Evolutionary conservation across 305 asterid genomes (phyloP).

Genomic region (Fraxinus albicans): DNA sequence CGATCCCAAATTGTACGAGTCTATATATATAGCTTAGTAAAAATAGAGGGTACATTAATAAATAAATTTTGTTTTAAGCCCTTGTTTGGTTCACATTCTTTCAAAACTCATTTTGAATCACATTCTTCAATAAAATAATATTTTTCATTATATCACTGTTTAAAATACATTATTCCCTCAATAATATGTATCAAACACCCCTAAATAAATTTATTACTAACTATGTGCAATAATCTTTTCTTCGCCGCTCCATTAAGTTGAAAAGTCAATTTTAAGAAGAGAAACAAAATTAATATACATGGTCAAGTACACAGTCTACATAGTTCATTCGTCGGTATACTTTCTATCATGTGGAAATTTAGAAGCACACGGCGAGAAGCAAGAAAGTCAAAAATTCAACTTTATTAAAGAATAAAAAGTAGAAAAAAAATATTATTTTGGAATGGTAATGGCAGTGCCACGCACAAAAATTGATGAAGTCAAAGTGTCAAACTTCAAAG

Average conservation of each 20-base stretch:
- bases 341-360: conserved; percentile 22
- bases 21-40: not conserved
- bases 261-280: not conserved
- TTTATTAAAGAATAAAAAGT: conserved; percentile 14
- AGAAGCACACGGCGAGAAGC: conserved; percentile 15
- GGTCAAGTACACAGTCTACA: not conserved
- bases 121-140: too few relatives aligned
- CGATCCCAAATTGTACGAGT: too few relatives aligned
- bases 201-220: not conserved
- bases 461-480: conserved; percentile 30
- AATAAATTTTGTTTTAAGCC: too few relatives aligned
- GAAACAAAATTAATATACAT: not conserved
- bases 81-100: too few relatives aligned
- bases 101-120: too few relatives aligned
- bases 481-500: conserved; percentile 58
- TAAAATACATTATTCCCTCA: too few relatives aligned
- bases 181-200: not conserved
- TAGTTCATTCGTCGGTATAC: not conserved
- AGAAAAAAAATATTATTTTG: not conserved
- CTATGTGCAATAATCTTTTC: not conserved
- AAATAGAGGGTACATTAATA: not conserved
- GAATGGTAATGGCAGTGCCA: not conserved
- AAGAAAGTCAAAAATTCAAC: conserved; percentile 40
- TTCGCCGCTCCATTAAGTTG: not conserved
- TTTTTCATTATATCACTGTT: too few relatives aligned